Evolutionary conservation across 768 basidiomycete species (phyloP).

Genomic region (Leccinum disarticulatum): DNA sequence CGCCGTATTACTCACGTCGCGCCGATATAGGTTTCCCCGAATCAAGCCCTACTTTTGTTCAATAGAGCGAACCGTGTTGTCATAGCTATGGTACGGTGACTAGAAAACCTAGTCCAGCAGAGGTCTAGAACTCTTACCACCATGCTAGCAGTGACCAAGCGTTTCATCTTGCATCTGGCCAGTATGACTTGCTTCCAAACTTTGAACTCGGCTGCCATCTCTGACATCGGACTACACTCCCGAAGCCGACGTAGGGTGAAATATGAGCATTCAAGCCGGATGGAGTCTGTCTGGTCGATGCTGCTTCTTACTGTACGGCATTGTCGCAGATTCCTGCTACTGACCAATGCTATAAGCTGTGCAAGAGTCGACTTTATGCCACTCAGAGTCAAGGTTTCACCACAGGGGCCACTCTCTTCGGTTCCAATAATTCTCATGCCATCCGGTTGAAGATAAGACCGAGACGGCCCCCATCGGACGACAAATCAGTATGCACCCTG

Average conservation of each 20-base stretch:
- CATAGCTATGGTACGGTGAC: not conserved
- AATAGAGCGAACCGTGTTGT: not conserved
- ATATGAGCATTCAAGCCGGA: not conserved
- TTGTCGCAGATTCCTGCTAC: not conserved
- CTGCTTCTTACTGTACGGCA: not conserved
- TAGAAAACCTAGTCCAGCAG: not conserved
- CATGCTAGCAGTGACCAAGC: not conserved
- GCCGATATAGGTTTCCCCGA: constrained; percentile 7
- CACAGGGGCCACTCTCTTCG: not conserved
- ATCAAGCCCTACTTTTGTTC: not conserved
- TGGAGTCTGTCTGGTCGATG: not conserved
- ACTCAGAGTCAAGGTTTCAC: not conserved
- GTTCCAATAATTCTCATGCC: not conserved
- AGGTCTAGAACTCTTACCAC: not conserved
- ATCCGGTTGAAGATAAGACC: not conserved
- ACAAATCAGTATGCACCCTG: constrained; percentile 3
- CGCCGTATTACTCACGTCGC: not conserved
- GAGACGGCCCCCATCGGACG: not conserved
- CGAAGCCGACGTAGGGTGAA: not conserved
- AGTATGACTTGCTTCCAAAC: not conserved
- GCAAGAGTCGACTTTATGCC: not conserved
- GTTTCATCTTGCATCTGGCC: not conserved
- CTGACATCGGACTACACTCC: not conserved
- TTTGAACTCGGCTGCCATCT: not conserved
- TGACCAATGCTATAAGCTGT: not conserved